Evolutionary conservation across 106 monocot genomes (phyloP).

Genomic region (Ottelia alismoides): DNA sequence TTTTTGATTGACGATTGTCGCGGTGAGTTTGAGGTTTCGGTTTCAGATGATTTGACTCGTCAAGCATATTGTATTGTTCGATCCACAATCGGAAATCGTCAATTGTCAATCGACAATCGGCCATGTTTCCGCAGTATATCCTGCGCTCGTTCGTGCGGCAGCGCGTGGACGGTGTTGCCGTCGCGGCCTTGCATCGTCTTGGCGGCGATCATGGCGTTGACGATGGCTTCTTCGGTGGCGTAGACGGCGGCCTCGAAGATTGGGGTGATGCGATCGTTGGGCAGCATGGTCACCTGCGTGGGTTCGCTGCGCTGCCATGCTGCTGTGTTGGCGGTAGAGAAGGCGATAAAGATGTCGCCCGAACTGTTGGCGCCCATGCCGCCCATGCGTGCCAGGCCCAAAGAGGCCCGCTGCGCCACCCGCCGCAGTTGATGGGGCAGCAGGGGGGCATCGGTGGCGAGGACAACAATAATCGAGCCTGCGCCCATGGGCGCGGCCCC

Average conservation of each 20-base stretch:
- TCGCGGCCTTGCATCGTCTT: not conserved
- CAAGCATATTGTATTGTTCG: not conserved
- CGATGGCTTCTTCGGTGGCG: not conserved
- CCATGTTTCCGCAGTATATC: not conserved
- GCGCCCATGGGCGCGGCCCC: too few relatives aligned
- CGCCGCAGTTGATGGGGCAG: not conserved
- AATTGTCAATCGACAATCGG: too few relatives aligned
- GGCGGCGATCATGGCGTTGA: not conserved
- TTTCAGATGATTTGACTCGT: too few relatives aligned
- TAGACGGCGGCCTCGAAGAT: not conserved
- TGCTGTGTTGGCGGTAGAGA: not conserved
- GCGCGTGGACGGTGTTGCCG: not conserved
- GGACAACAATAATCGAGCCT: not conserved
- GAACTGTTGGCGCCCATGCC: not conserved
- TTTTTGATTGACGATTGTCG: too few relatives aligned
- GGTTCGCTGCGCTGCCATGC: not conserved
- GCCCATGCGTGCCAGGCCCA: not conserved
- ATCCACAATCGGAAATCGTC: not conserved
- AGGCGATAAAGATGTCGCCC: not conserved
- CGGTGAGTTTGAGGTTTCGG: not conserved
- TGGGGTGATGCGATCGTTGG: not conserved
- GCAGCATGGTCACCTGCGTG: not conserved
- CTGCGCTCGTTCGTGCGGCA: not conserved
- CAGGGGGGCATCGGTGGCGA: not conserved
- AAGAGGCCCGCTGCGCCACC: not conserved